phyloP scores from a whole-genome alignment of 2,329 filamentous ascomycete species.

The Endoconidiophora polonica region DNA sequence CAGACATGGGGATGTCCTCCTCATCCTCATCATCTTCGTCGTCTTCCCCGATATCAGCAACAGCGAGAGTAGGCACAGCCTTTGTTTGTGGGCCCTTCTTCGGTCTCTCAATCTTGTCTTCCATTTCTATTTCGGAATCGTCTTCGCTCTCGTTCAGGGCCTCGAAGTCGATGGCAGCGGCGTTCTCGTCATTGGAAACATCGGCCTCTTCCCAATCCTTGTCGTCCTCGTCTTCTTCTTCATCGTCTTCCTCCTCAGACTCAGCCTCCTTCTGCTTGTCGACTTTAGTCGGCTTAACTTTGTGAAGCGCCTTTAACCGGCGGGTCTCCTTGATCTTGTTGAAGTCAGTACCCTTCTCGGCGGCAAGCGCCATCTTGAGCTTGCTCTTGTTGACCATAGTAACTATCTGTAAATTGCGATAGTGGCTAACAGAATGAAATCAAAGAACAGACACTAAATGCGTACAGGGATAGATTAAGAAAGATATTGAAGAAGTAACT shows the following conservation, averaged over 20 bases:
- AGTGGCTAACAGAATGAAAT: neutral
- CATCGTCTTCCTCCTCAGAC: constrained; percentile 20
- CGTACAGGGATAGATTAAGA: neutral
- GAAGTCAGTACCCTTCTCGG: constrained; percentile 37
- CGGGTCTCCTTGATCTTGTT: constrained; percentile 34
- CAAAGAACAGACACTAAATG: neutral
- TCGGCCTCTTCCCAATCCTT: constrained; percentile 20
- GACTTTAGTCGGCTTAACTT: constrained; percentile 21
- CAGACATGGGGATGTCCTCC: constrained; percentile 77
- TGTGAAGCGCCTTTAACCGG: constrained; percentile 28
- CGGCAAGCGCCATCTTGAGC: constrained; percentile 36
- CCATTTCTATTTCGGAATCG: constrained; percentile 62
- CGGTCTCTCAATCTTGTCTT: constrained; percentile 47
- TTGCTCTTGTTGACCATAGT: constrained; percentile 30
- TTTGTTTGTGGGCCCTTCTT: constrained; percentile 24
- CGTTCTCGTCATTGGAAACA: constrained; percentile 17
- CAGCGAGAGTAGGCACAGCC: constrained; percentile 15
- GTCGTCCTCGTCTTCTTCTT: constrained; percentile 21
- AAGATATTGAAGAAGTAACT: neutral
- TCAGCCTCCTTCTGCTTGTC: constrained; percentile 16
- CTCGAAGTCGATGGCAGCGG: constrained; percentile 28
- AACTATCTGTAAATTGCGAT: neutral
- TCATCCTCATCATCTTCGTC: constrained; percentile 57
- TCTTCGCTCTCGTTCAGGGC: constrained; percentile 45
- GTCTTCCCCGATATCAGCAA: constrained; percentile 30